A percentile compares a stretch with the other conserved stretches of the same genome.
These are phyloP conservation scores for Aspergillus wentii DNA, from an alignment of 495 filamentous ascomycete species.

Conservation along the genomic window DNA sequence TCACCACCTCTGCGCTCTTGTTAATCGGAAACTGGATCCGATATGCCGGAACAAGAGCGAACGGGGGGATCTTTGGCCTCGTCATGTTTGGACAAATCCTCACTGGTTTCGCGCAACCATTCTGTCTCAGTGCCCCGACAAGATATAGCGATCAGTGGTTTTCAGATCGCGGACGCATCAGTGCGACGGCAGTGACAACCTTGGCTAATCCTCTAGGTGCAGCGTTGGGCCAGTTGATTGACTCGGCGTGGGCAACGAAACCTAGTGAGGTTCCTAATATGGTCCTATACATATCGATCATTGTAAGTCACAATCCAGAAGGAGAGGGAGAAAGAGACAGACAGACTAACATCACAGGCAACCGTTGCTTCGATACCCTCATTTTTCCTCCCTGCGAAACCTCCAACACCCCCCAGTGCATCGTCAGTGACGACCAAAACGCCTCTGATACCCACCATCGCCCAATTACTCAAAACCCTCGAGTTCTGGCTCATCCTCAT, in stretches of 20 bases:
- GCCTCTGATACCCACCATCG: conserved; percentile 44
- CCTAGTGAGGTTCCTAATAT: conserved; percentile 66
- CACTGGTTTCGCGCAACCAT: conserved; percentile 84
- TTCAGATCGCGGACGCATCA: conserved; percentile 73
- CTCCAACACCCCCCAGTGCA: conserved; percentile 67
- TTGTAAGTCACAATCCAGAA: conserved; percentile 46
- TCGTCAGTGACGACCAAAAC: conserved; percentile 43
- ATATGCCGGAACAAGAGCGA: conserved; percentile 68
- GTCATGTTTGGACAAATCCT: conserved; percentile 96
- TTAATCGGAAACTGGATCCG: conserved; percentile 90
- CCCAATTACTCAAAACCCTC: conserved; percentile 45
- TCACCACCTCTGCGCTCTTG: conserved; percentile 64
- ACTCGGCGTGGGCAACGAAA: conserved; percentile 65
- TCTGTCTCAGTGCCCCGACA: conserved; percentile 85
- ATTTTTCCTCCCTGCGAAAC: conserved; percentile 76
- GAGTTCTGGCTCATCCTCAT: conserved; percentile 75
- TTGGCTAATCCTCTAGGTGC: conserved; percentile 87
- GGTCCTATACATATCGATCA: conserved; percentile 82
- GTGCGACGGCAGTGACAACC: conserved; percentile 80
- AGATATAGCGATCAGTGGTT: conserved; percentile 96
- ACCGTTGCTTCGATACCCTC: conserved; percentile 69
- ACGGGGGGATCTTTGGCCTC: conserved; percentile 60
- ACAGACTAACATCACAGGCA: conserved; percentile 41
- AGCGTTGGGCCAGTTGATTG: conserved; percentile 80
- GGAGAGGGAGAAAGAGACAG: conserved; percentile 5